phyloP scores from a whole-genome alignment of 2,329 filamentous ascomycete genomes.

The Alternaria triticina region DNA sequence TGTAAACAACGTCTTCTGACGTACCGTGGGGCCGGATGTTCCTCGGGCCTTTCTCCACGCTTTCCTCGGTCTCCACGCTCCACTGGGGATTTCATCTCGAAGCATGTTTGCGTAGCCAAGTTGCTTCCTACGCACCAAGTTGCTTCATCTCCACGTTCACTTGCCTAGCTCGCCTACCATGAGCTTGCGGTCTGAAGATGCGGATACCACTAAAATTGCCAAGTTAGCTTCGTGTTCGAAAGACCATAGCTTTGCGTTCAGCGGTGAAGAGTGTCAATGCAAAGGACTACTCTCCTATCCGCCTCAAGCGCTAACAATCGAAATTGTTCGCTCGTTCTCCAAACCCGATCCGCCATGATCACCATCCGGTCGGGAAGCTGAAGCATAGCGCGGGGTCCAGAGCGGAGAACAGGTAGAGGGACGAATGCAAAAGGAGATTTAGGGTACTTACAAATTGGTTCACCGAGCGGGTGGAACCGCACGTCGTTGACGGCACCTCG shows the following conservation, averaged over 20 bases:
- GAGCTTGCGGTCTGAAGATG: slow-evolving; percentile 86
- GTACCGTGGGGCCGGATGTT: slow-evolving; percentile 24
- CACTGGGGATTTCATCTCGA: slow-evolving; percentile 26
- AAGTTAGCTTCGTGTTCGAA: slow-evolving; percentile 34
- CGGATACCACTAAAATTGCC: slow-evolving; percentile 73
- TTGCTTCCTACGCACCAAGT: slow-evolving; percentile 22
- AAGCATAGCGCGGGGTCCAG: background rate
- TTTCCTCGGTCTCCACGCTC: slow-evolving; percentile 8
- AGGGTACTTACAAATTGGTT: slow-evolving; percentile 79
- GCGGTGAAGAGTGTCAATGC: slow-evolving; percentile 13
- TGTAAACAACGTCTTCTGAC: slow-evolving; percentile 31
- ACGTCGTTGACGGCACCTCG: slow-evolving; percentile 95
- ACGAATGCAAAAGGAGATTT: background rate
- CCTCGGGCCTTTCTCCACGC: slow-evolving; percentile 31
- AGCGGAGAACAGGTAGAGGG: background rate
- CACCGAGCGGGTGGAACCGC: slow-evolving; percentile 82
- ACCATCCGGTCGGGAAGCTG: background rate
- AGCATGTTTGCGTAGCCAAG: slow-evolving; percentile 31
- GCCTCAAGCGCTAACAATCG: background rate
- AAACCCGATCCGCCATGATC: background rate
- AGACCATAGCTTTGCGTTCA: background rate
- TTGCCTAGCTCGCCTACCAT: slow-evolving; percentile 81
- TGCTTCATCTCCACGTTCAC: slow-evolving; percentile 49
- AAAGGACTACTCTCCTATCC: background rate
- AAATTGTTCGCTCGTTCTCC: background rate